Evolutionary conservation across 2,329 filamentous ascomycete species (phyloP).

Genomic region (Xylaria sp.): DNA sequence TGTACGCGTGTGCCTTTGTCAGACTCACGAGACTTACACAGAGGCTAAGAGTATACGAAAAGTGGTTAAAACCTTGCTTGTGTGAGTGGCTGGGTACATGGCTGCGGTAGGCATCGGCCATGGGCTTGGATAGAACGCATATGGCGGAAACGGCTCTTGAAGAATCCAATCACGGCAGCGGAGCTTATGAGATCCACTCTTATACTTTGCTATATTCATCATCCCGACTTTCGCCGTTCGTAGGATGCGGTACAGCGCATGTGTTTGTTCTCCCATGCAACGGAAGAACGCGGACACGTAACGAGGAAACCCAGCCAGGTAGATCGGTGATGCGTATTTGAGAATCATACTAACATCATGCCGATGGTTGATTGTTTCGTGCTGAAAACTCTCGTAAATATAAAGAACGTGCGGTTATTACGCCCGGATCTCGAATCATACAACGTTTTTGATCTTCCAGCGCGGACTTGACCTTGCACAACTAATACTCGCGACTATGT

Average conservation of each 20-base stretch:
- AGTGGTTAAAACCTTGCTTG: not conserved
- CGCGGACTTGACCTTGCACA: not conserved
- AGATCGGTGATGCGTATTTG: not conserved
- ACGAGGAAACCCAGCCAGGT: not conserved
- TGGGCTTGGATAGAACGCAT: not conserved
- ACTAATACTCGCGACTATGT: not conserved
- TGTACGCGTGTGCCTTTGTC: not conserved
- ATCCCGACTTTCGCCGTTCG: not conserved
- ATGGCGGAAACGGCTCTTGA: not conserved
- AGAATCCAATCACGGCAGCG: not conserved
- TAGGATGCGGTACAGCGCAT: too few species aligned
- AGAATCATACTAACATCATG: not conserved
- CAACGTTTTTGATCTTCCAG: not conserved
- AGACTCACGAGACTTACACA: not conserved
- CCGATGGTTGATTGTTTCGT: not conserved
- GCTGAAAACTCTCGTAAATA: not conserved
- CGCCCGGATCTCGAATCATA: not conserved
- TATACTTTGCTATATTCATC: too few species aligned
- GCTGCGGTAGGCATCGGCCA: conserved; percentile 3
- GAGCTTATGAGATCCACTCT: not conserved
- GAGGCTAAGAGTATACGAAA: not conserved
- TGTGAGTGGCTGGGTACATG: not conserved
- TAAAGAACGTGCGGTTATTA: not conserved
- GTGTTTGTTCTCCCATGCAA: not conserved
- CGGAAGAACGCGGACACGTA: not conserved